Evolutionary conservation across 495 filamentous ascomycete species (phyloP).

Genomic region (Penicillium soppii): DNA sequence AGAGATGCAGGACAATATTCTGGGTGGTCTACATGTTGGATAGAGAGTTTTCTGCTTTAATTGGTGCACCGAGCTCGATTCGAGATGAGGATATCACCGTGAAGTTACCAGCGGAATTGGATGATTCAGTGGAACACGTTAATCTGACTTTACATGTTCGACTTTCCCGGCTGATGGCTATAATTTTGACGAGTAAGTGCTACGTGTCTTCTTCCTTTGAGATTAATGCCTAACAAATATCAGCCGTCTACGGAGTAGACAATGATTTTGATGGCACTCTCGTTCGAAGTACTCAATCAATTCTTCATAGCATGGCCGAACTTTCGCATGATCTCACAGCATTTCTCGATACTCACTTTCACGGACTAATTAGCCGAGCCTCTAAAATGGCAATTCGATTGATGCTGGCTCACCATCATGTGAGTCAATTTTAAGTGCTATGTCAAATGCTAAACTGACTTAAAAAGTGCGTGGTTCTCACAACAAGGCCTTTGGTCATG

Average conservation of each 20-base stretch:
- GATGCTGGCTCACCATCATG: slow-evolving; percentile 34
- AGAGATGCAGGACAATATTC: slow-evolving; percentile 34
- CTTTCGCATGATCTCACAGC: slow-evolving; percentile 27
- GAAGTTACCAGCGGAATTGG: slow-evolving; percentile 26
- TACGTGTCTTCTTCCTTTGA: too few species aligned
- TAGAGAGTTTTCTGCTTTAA: slow-evolving; percentile 34
- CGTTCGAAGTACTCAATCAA: slow-evolving; percentile 29
- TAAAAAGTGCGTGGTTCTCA: slow-evolving; percentile 29
- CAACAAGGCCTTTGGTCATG: slow-evolving; percentile 33
- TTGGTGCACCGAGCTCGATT: slow-evolving; percentile 36
- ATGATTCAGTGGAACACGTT: slow-evolving; percentile 25
- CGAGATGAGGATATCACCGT: slow-evolving; percentile 41
- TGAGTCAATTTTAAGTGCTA: slow-evolving; percentile 2
- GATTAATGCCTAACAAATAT: background rate
- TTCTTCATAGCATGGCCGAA: slow-evolving; percentile 27
- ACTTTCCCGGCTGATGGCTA: slow-evolving; percentile 28
- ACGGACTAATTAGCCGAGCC: slow-evolving; percentile 27
- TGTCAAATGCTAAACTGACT: background rate
- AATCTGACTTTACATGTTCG: slow-evolving; percentile 32
- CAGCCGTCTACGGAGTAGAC: slow-evolving; percentile 31
- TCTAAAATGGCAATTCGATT: slow-evolving; percentile 33
- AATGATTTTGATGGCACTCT: slow-evolving; percentile 26
- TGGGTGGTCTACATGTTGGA: slow-evolving; percentile 44
- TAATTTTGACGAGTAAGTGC: slow-evolving; percentile 28
- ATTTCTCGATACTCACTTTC: slow-evolving; percentile 28